Conservation (phyloP, 2,329 filamentous ascomycete species). For the Neonectria neomacrospora region DNA sequence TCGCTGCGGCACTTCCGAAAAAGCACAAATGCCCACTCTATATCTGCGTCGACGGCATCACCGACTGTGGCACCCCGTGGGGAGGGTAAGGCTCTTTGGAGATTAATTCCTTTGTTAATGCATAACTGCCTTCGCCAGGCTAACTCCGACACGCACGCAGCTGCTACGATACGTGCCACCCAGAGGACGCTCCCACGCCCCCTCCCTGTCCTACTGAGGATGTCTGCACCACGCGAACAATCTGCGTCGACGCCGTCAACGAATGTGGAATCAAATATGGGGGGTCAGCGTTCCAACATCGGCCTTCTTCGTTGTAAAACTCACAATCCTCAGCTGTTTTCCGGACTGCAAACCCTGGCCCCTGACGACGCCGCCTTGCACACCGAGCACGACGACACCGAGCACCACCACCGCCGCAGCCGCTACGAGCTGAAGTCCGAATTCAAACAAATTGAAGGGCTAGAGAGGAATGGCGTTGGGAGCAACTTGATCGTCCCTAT, state of each 20-base stretch:
- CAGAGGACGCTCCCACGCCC: conserved; percentile 21
- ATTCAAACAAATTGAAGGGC: no score
- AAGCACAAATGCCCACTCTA: conserved; percentile 8
- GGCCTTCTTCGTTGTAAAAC: no score
- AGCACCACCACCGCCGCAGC: neutral
- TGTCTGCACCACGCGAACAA: conserved; percentile 41
- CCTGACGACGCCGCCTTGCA: conserved; percentile 31
- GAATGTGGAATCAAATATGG: conserved; percentile 41
- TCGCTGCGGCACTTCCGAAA: conserved; percentile 21
- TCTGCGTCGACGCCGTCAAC: conserved; percentile 42
- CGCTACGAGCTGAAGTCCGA: neutral
- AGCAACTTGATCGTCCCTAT: neutral
- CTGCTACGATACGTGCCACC: conserved; percentile 47
- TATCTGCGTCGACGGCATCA: conserved; percentile 45
- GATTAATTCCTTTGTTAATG: neutral
- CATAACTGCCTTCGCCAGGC: neutral
- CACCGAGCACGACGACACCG: conserved; percentile 9
- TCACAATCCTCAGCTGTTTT: conserved; percentile 33
- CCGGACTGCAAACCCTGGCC: conserved; percentile 39
- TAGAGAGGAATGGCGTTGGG: no score
- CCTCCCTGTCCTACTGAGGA: neutral
- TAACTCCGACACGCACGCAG: conserved; percentile 32
- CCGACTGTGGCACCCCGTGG: conserved; percentile 42
- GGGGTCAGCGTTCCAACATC: conserved; percentile 29
- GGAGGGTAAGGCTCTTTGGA: conserved; percentile 41